Base-by-base conservation (phyloP, 805 yeast species). In the Starmerella floricola region DNA sequence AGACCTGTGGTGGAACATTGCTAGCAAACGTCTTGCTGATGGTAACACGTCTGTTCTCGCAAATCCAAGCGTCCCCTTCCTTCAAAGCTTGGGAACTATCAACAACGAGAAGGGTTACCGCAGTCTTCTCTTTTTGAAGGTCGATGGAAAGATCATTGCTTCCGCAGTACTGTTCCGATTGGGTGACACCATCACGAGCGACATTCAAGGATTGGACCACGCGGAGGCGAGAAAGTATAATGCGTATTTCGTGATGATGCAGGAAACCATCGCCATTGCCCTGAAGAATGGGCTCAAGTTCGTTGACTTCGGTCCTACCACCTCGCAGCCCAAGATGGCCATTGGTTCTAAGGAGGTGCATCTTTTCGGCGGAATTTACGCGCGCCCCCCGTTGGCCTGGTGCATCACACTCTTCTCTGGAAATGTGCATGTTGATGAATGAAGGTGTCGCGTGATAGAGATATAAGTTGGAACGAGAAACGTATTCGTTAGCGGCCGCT, bases 171-270 rank as follows among this genome's bases (percentile, higher is more conserved):
- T 66, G 11, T 66, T 65, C 55, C 44, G 68, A 36, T 54, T 67
- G 20, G 71, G 71, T 2, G 66, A 63, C 38, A 67, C 71, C 1
- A 61, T 66, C 33, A 66, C 71, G 2, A 62, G 68, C 6, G 71
- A 66, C 46, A 54, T 66, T 11, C 71, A 66, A 48, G 71, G 71
- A 4, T 53, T 66, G 17, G 63, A 67, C 38, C 66, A 65, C 37
- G 69, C 65, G 16, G 47, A 44, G 18, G 64, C 64, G 11, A 58
- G 66, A 24, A 53, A 62, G 34, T 62, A 61, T 47, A 66, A 64
- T 45, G 69, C 69, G 3, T 66, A 66, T 45, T 66, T 66, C 52
- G 71, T 66, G 17, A 67, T 67, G 71, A 66, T 66, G 71, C 69
- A 66, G 51, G 60, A 63, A 33, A 65, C 66, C n/a, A 65, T 66